Evolutionary conservation across 805 yeast species (phyloP).

Genomic region (Candida ortonii): DNA sequence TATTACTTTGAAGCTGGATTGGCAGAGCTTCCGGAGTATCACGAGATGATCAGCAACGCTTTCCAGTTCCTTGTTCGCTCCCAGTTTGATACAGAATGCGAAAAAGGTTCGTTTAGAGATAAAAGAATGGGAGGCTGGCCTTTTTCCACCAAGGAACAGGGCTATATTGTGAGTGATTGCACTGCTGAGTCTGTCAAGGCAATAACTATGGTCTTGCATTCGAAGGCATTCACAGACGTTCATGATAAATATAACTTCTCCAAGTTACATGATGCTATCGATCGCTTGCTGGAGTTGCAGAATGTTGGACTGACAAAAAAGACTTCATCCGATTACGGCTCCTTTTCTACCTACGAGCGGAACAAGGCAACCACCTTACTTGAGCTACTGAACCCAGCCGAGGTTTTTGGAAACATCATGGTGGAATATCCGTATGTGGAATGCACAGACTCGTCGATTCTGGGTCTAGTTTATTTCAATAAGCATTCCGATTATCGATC

Average conservation of each 20-base stretch:
- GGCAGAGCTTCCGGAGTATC: slow-evolving; percentile 65
- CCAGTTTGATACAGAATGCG: slow-evolving; percentile 82
- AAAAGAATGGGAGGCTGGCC: slow-evolving; percentile 91
- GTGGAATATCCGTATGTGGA: slow-evolving; percentile 98
- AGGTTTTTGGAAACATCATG: slow-evolving; percentile 97
- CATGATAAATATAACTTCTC: slow-evolving; percentile 43
- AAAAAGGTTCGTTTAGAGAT: slow-evolving; percentile 76
- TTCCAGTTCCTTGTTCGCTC: slow-evolving; percentile 73
- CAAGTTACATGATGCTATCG: slow-evolving; percentile 65
- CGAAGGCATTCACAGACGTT: slow-evolving; percentile 47
- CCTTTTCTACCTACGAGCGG: slow-evolving; percentile 87
- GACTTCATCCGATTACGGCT: slow-evolving; percentile 70
- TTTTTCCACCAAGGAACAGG: slow-evolving; percentile 92
- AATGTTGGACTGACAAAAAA: slow-evolving; percentile 49
- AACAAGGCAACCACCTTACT: slow-evolving; percentile 76
- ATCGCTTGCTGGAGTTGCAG: slow-evolving; percentile 71
- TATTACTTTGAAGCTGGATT: slow-evolving; percentile 77
- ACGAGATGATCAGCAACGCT: slow-evolving; percentile 58
- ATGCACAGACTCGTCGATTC: slow-evolving; percentile 92
- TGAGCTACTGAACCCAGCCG: slow-evolving; percentile 90
- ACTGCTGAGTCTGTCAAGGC: slow-evolving; percentile 96
- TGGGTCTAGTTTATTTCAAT: slow-evolving; percentile 80
- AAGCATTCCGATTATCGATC: slow-evolving; percentile 62
- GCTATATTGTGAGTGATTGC: slow-evolving; percentile 94
- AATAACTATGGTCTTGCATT: slow-evolving; percentile 81